Conservation (phyloP, 1,284 basidiomycete species). For the Pulveroboletus sp. region DNA sequence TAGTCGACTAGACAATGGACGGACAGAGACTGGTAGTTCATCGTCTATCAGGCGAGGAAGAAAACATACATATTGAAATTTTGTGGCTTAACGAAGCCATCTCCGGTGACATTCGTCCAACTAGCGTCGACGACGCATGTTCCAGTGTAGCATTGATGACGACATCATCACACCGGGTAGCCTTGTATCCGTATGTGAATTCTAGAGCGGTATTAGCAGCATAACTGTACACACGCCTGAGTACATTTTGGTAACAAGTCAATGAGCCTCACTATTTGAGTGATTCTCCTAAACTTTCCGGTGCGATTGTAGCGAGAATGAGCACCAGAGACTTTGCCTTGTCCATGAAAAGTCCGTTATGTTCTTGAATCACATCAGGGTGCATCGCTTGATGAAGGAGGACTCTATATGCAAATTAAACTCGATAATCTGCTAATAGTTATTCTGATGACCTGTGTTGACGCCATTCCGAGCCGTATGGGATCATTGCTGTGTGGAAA, state of each 20-base stretch:
- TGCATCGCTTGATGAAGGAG: slow-evolving; percentile 8
- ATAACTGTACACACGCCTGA: neutral
- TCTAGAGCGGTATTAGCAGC: neutral
- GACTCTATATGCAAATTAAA: neutral
- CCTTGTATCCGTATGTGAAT: slow-evolving; percentile 7
- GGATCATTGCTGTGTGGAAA: slow-evolving; percentile 9
- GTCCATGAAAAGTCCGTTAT: neutral
- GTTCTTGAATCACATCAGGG: neutral
- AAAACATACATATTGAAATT: neutral
- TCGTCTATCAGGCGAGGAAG: neutral
- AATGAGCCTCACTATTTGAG: slow-evolving; percentile 1
- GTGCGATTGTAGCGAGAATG: neutral
- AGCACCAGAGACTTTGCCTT: neutral
- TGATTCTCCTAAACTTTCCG: neutral
- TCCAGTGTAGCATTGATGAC: neutral
- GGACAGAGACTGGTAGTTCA: neutral
- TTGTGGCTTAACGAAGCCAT: slow-evolving; percentile 5
- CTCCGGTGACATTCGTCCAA: slow-evolving; percentile 2
- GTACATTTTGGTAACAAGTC: neutral
- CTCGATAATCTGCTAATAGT: neutral
- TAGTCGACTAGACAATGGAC: neutral
- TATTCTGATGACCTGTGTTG: slow-evolving; percentile 3
- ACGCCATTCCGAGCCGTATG: slow-evolving; percentile 7
- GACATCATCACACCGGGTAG: neutral
- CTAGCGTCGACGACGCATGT: neutral